A percentile compares a stretch with the other conserved stretches of the same genome.
These are phyloP conservation scores for Physcomitrellopsis africana DNA, from an alignment of 225 moss, liverwort and hornwort genomes.

Conservation along the genomic window DNA sequence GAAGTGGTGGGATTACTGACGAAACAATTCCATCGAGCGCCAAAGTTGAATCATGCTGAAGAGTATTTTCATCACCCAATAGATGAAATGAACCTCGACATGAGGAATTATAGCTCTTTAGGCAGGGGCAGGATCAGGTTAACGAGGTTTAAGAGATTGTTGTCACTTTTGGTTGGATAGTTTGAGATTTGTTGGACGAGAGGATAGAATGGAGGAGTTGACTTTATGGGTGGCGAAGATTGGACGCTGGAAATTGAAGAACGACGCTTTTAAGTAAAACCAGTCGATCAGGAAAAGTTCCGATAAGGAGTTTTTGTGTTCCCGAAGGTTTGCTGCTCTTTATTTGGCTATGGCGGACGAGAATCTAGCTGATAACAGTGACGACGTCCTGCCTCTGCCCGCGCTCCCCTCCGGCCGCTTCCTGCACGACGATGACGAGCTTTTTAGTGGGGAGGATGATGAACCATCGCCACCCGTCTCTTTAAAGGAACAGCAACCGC, in stretches of 20 bases:
- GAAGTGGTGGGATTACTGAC: neutral
- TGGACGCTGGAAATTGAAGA: neutral
- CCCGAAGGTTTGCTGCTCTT: neutral
- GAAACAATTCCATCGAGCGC: neutral
- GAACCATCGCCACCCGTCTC: conserved; percentile 22
- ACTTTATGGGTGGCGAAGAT: neutral
- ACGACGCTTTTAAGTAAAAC: neutral
- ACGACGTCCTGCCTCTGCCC: conserved; percentile 18
- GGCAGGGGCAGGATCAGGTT: neutral
- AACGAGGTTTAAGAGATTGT: neutral
- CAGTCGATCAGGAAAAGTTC: neutral
- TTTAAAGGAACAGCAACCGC: conserved; percentile 17
- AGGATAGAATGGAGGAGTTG: neutral
- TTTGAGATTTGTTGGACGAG: neutral
- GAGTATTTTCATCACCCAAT: neutral
- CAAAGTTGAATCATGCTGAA: neutral
- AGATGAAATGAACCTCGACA: conserved; percentile 6
- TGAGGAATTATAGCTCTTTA: neutral
- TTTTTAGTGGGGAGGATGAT: conserved; percentile 6
- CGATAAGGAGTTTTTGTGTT: neutral
- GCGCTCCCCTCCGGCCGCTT: conserved; percentile 36
- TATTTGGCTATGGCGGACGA: conserved; percentile 44
- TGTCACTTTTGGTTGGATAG: neutral
- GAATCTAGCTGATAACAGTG: conserved; percentile 24
- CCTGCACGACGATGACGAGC: conserved; percentile 26